These are phyloP conservation scores for Trichoderma sp. DNA, from an alignment of 2,329 filamentous ascomycete genomes.

Conservation along the genomic window DNA sequence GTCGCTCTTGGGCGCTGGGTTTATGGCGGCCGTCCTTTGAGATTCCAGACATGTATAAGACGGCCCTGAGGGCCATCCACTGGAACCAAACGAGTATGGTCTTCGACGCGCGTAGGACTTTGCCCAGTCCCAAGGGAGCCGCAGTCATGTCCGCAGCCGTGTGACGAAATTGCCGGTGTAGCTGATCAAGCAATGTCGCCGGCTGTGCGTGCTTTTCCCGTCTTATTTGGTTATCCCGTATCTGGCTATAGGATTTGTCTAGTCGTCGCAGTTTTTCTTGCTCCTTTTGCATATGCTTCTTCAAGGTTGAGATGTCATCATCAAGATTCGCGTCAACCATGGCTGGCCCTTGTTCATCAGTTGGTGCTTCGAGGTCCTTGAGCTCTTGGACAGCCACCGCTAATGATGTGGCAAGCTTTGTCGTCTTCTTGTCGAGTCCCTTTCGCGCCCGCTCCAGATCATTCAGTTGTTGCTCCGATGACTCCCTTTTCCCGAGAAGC, in stretches of 20 bases:
- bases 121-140: neutral
- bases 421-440: slow-evolving; percentile 7
- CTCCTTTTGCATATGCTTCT: slow-evolving; percentile 2
- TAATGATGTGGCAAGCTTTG: slow-evolving; percentile 6
- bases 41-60: slow-evolving; percentile 2
- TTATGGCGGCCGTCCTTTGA: neutral
- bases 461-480: neutral
- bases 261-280: slow-evolving; percentile 21
- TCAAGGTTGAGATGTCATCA: slow-evolving; percentile 5
- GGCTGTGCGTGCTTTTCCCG: slow-evolving; percentile 9
- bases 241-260: neutral
- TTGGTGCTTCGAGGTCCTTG: neutral
- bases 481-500: neutral
- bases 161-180: slow-evolving; percentile 19
- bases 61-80: neutral
- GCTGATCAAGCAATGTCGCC: slow-evolving; percentile 13
- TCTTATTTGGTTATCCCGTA: slow-evolving; percentile 9
- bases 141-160: neutral
- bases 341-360: neutral
- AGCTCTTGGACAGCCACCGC: slow-evolving; percentile 10
- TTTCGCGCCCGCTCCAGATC: neutral
- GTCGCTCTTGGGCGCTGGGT: neutral
- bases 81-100: slow-evolving; percentile 7
- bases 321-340: no score
- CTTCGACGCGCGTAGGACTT: neutral